phyloP scores from a whole-genome alignment of 2,329 filamentous ascomycete species.

The Scedosporium aurantiacum region DNA sequence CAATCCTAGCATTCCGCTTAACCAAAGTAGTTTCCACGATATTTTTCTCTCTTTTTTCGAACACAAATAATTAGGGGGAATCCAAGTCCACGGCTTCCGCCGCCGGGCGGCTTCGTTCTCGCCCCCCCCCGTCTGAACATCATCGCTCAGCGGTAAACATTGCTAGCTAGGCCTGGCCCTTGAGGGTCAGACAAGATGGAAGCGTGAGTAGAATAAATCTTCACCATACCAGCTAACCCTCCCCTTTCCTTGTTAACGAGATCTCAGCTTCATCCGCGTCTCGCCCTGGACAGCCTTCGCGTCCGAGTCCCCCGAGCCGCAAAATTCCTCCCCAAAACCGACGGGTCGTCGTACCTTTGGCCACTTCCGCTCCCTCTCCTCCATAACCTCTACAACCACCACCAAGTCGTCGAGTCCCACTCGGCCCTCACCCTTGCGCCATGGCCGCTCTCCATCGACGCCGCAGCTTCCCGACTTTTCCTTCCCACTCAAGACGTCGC shows the following conservation, averaged over 20 bases:
- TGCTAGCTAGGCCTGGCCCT: not conserved
- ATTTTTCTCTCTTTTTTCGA: too few species aligned
- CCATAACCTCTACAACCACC: constrained; percentile 38
- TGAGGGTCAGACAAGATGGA: not conserved
- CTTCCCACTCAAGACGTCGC: constrained; percentile 23
- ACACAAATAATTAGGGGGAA: too few species aligned
- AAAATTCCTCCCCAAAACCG: constrained; percentile 15
- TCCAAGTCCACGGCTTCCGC: too few species aligned
- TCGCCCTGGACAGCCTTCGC: constrained; percentile 2
- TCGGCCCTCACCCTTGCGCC: constrained; percentile 25
- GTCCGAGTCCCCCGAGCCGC: not conserved
- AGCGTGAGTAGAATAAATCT: not conserved
- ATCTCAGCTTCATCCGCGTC: constrained; percentile 1
- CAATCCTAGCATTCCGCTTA: not conserved
- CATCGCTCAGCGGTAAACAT: not conserved
- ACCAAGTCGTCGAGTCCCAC: constrained; percentile 26
- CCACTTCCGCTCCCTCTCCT: constrained; percentile 43
- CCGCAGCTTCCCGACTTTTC: constrained; percentile 21
- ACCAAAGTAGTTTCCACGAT: too few species aligned
- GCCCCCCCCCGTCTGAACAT: too few species aligned
- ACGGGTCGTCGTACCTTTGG: constrained; percentile 26
- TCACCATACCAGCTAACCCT: not conserved
- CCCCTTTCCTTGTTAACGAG: not conserved
- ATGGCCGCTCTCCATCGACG: constrained; percentile 19
- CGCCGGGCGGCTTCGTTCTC: too few species aligned